Conservation (phyloP, 1,284 basidiomycete species). For the Naganishia sp. region DNA sequence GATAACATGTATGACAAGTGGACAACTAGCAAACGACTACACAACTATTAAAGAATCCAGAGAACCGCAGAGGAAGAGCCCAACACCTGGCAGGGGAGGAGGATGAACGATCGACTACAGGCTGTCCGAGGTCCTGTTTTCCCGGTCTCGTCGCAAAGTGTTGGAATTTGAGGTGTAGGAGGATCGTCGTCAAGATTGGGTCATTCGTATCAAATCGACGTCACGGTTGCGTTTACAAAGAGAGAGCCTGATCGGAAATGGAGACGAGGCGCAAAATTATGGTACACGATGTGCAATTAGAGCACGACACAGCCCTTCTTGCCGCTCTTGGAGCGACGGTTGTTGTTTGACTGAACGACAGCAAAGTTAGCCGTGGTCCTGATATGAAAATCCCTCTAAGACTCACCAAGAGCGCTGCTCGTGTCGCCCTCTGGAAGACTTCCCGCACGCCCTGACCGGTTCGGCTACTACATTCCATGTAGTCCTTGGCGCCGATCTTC, state of each 20-base stretch:
- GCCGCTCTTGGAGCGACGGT: slow-evolving; percentile 37
- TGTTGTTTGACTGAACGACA: slow-evolving; percentile 30
- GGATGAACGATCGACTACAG: neutral
- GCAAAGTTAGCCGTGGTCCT: neutral
- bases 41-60: slow-evolving; percentile 26
- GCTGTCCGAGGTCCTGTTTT: neutral
- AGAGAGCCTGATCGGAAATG: slow-evolving; percentile 4
- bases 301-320: slow-evolving; percentile 58
- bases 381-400: too few species aligned
- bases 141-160: neutral
- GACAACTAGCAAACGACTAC: slow-evolving; percentile 15
- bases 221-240: slow-evolving; percentile 28
- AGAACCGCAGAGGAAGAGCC: neutral
- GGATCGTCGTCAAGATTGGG: slow-evolving; percentile 19
- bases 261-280: neutral
- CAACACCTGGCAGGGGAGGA: neutral
- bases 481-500: slow-evolving; percentile 84
- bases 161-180: slow-evolving; percentile 1
- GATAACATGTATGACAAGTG: slow-evolving; percentile 21
- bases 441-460: slow-evolving; percentile 85
- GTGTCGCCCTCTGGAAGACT: slow-evolving; percentile 86
- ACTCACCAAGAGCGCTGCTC: slow-evolving; percentile 66
- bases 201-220: slow-evolving; percentile 30
- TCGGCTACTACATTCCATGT: slow-evolving; percentile 89
- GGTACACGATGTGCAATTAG: slow-evolving; percentile 48